These are phyloP conservation scores for Fragaria ananassa DNA, from an alignment of 306 rosid species.

Conservation along the genomic window DNA sequence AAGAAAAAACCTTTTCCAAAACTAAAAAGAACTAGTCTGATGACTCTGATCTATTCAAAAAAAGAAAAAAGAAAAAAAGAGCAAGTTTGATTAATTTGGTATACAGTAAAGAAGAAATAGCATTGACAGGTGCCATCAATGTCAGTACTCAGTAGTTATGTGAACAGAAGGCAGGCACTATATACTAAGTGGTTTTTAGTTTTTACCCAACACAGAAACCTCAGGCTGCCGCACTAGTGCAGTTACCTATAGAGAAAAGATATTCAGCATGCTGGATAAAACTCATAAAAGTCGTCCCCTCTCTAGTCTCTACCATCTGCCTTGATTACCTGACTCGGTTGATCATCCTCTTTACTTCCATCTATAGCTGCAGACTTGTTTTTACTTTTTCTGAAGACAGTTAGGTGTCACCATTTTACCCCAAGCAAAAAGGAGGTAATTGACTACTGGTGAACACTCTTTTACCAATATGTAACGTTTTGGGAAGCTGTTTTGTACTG, in stretches of 20 bases:
- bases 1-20: too few relatives aligned
- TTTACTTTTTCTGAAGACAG: not conserved
- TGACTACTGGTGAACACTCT: not conserved
- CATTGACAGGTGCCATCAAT: slow-evolving; percentile 16
- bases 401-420: not conserved
- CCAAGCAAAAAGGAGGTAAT: not conserved
- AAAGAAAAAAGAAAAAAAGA: too few relatives aligned
- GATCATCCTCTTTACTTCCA: not conserved
- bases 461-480: not conserved
- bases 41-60: too few relatives aligned
- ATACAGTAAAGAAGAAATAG: not conserved
- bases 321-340: not conserved
- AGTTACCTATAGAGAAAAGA: not conserved
- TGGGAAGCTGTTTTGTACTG: not conserved
- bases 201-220: not conserved
- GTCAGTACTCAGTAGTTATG: not conserved
- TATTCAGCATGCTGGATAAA: not conserved
- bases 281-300: not conserved
- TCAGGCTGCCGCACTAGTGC: not conserved
- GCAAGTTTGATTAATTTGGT: not conserved
- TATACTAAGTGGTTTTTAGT: not conserved
- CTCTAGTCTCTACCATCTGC: not conserved
- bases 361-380: not conserved
- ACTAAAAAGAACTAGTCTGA: too few relatives aligned
- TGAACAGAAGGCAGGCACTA: not conserved